Evolutionary conservation across 179 eudicot genomes (phyloP), one percentile per base, ranked within the genome.

Genomic region (Monotropa hypopitys): DNA sequence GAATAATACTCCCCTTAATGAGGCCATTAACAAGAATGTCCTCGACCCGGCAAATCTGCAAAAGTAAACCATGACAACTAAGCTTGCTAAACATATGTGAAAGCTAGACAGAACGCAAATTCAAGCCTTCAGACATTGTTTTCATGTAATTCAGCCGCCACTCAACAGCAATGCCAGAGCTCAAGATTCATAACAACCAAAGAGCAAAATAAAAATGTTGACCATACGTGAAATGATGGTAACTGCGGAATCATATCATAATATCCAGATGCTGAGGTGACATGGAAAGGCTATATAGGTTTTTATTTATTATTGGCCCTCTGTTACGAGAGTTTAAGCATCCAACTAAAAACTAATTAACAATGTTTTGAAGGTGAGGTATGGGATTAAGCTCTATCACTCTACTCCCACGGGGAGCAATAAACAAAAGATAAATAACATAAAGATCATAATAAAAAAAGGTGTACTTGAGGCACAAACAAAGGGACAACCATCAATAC

Each of bases 31-130:
- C 89, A 83, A 91, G 82, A 83, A 92, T 87, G 70, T 92, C 97
- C 81, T 92, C 97, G 42, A 92, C 97, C 67, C 97, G 92, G 78
- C 97, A 92, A 75, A 92, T 88, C 97, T 92, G 83, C 85, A 79
- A 78, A 75, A 47, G 43, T 33, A 71, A 46, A 40, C 66, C 23
- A 45, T 1, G 3, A 54, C 72, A 73, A 40, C 26, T 40, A 35
- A 49, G 73, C 33, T 38, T 8, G 20, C 68, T 9, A 0, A 49
- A 28, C 61, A 4, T 21, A 43, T 18, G 7, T 18, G 35, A 32
- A 68, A 63, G 53, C 23, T 68, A 68, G 26, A 45, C 23, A 11
- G 53, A 30, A 23, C 4, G 38, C 10, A 75, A 54, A 61, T 54
- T 42, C 7, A 54, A 2, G 47, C n/a, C 50, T 43, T 75, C 77